These are phyloP conservation scores for Acanthamoeba royreba DNA, from an alignment of 208 protist genomes.

Conservation along the genomic window DNA sequence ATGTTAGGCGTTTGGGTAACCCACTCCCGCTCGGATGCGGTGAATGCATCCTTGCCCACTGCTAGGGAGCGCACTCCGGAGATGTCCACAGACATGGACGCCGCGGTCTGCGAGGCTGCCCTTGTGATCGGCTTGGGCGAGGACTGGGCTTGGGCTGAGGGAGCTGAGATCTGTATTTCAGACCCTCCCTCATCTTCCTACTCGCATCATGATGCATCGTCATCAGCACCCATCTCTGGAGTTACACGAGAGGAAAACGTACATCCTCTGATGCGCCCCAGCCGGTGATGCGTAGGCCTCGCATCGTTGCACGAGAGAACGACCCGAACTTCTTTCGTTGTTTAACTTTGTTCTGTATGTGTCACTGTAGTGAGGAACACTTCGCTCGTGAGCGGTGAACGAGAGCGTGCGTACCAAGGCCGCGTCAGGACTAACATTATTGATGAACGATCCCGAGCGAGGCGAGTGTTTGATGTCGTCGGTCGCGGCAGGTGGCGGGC, in stretches of 20 bases:
- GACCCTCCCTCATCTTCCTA: too few species aligned
- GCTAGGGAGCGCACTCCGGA: too few species aligned
- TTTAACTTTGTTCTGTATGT: neutral
- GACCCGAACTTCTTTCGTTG: neutral
- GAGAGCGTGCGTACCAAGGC: too few species aligned
- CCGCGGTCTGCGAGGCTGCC: neutral
- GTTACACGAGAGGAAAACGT: neutral
- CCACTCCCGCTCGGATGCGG: neutral
- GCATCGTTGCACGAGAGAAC: neutral
- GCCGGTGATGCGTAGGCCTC: neutral
- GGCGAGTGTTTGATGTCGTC: neutral
- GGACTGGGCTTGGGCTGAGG: neutral
- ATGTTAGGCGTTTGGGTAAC: conserved; percentile 10
- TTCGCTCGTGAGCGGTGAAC: too few species aligned
- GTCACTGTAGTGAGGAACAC: too few species aligned
- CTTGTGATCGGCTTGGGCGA: too few species aligned
- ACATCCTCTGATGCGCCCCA: neutral
- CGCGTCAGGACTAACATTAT: too few species aligned
- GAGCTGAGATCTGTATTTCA: too few species aligned
- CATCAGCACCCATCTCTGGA: neutral
- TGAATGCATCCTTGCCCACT: neutral
- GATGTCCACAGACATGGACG: too few species aligned
- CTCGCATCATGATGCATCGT: too few species aligned
- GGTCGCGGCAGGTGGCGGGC: too few species aligned
- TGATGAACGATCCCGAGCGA: too few species aligned